Conservation (phyloP, 1,139 yeast species). For the Ogataea hybrid region DNA sequence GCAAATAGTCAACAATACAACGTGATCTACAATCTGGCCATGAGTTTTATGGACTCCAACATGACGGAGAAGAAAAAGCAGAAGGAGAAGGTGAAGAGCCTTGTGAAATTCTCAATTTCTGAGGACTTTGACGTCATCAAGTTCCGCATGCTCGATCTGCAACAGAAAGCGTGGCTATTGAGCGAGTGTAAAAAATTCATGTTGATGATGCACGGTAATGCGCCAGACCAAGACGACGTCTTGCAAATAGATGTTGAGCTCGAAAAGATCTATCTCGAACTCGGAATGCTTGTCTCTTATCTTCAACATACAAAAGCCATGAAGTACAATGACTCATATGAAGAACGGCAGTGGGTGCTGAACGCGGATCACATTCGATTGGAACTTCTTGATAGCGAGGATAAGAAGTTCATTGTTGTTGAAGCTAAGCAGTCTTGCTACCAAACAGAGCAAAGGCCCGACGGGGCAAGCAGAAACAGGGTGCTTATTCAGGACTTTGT, state of each 20-base stretch:
- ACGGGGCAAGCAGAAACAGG: slow-evolving; percentile 44
- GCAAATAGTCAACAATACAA: slow-evolving; percentile 75
- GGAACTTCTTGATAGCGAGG: slow-evolving; percentile 42
- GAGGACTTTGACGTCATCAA: slow-evolving; percentile 63
- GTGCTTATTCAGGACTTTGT: slow-evolving; percentile 35
- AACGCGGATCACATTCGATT: slow-evolving; percentile 48
- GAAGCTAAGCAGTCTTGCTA: slow-evolving; percentile 44
- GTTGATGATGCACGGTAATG: slow-evolving; percentile 31
- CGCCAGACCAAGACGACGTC: slow-evolving; percentile 32
- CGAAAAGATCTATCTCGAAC: slow-evolving; percentile 53
- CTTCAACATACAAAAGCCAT: slow-evolving; percentile 36
- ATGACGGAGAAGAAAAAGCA: slow-evolving; percentile 46
- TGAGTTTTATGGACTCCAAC: slow-evolving; percentile 66
- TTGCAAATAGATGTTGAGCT: slow-evolving; percentile 53
- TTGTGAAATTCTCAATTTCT: slow-evolving; percentile 68
- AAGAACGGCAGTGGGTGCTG: slow-evolving; percentile 38
- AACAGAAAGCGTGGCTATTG: slow-evolving; percentile 48
- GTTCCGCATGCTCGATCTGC: slow-evolving; percentile 52
- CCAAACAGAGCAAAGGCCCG: slow-evolving; percentile 41
- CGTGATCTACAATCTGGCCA: slow-evolving; percentile 58
- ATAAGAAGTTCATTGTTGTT: slow-evolving; percentile 47
- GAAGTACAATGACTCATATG: slow-evolving; percentile 39
- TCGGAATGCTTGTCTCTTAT: slow-evolving; percentile 62
- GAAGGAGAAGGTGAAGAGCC: slow-evolving; percentile 61
- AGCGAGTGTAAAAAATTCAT: slow-evolving; percentile 34